These are phyloP conservation scores for Pythium aristosporum DNA, from an alignment of 352 stramenopile genomes.

Conservation along the genomic window DNA sequence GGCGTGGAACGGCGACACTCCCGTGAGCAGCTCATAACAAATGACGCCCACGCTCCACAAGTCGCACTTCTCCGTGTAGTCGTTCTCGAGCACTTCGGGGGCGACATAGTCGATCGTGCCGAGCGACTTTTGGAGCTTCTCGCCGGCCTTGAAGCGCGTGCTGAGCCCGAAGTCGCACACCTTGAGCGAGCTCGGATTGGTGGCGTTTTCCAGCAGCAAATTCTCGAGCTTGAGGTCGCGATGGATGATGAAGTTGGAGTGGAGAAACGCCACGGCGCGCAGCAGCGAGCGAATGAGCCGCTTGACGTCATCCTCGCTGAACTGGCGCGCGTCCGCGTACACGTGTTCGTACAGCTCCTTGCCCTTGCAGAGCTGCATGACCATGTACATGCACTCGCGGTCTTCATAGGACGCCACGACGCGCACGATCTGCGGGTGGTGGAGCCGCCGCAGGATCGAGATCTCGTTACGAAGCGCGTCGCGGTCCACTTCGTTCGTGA, in stretches of 20 bases:
- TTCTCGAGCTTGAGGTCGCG: conserved; percentile 86
- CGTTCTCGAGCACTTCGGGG: conserved; percentile 76
- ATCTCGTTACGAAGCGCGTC: conserved; percentile 77
- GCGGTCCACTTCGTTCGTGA: conserved; percentile 73
- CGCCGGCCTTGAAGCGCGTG: conserved; percentile 66
- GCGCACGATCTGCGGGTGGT: conserved; percentile 81
- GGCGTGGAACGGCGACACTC: conserved; percentile 68
- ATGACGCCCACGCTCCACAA: conserved; percentile 82
- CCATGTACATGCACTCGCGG: conserved; percentile 82
- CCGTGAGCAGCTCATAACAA: conserved; percentile 71
- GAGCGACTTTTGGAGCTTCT: conserved; percentile 72
- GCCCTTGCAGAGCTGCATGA: conserved; percentile 84
- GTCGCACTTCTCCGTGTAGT: conserved; percentile 84
- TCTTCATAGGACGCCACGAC: conserved; percentile 81
- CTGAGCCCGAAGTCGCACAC: conserved; percentile 84
- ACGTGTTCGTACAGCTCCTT: conserved; percentile 79
- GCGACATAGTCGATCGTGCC: conserved; percentile 85
- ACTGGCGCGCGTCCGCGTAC: conserved; percentile 60
- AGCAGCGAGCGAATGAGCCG: conserved; percentile 49
- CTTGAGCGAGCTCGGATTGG: conserved; percentile 61
- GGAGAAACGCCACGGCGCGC: conserved; percentile 57
- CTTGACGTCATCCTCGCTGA: conserved; percentile 67
- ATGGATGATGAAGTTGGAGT: conserved; percentile 81
- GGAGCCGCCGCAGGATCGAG: conserved; percentile 71
- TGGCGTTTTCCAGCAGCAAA: conserved; percentile 68